Percentiles rank a stretch among this genome's conserved stretches.
Evolutionary conservation across 2,329 filamentous ascomycete genomes (phyloP).

Genomic region (Exophiala viscosa): DNA sequence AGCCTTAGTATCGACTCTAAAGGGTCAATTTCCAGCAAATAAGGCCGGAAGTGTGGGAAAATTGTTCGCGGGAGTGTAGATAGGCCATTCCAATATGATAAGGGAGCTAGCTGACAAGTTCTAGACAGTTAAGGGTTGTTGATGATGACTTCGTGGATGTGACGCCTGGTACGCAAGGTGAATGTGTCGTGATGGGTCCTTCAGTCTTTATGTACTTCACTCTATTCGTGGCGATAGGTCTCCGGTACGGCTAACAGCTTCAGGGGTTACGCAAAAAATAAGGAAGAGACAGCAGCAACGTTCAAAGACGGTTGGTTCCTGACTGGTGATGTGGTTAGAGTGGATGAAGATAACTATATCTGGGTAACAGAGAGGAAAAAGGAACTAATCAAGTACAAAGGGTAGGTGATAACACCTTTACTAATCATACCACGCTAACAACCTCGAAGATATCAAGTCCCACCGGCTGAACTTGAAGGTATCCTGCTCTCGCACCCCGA

Average conservation of each 20-base stretch:
- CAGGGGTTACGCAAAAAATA: slow-evolving; percentile 20
- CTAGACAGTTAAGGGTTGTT: slow-evolving; percentile 2
- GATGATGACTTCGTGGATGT: slow-evolving; percentile 1
- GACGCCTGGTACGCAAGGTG: background rate
- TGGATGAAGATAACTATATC: slow-evolving; percentile 21
- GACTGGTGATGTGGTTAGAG: slow-evolving; percentile 22
- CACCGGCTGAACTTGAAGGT: slow-evolving; percentile 46
- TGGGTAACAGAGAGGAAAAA: slow-evolving; percentile 24
- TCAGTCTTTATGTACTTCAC: slow-evolving; percentile 1
- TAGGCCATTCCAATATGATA: no score
- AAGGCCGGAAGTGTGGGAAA: slow-evolving; percentile 2
- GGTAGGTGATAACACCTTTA: slow-evolving; percentile 12
- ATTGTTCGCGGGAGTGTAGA: slow-evolving; percentile 1
- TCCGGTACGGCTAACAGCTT: background rate
- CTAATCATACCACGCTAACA: background rate
- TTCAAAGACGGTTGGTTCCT: slow-evolving; percentile 21
- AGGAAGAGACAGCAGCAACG: slow-evolving; percentile 10
- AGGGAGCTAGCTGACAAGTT: background rate
- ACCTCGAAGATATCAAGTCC: slow-evolving; percentile 36
- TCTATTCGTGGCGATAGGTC: background rate
- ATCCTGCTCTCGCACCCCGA: slow-evolving; percentile 42
- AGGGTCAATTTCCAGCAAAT: background rate
- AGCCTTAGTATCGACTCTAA: background rate
- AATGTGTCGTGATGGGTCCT: background rate
- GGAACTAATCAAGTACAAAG: slow-evolving; percentile 28